Conservation (phyloP, 208 protist genomes). For the Acanthamoeba royreba region DNA sequence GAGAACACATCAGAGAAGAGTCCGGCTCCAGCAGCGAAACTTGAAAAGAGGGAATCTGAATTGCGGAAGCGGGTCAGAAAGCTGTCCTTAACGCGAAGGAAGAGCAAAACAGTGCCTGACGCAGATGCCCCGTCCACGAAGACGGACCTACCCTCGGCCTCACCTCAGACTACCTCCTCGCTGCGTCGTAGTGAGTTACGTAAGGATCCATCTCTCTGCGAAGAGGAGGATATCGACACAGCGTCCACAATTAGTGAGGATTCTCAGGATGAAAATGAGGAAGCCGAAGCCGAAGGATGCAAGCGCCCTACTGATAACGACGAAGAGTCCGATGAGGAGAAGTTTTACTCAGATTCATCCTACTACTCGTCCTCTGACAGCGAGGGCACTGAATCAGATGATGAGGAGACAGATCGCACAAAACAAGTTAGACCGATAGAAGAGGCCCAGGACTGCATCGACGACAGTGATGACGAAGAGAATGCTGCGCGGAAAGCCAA, state of each 20-base stretch:
- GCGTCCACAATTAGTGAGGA: background rate
- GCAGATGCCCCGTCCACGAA: background rate
- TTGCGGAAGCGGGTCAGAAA: no score
- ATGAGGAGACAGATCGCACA: no score
- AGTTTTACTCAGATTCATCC: slow-evolving; percentile 4
- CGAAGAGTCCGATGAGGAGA: background rate
- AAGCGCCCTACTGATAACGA: no score
- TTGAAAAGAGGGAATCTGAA: no score
- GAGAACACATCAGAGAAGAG: no score
- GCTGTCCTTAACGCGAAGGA: no score
- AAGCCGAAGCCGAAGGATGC: no score
- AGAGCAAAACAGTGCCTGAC: no score
- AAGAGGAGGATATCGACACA: slow-evolving; percentile 17
- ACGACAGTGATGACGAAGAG: background rate
- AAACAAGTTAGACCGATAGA: no score
- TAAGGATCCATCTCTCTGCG: background rate
- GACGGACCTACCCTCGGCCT: background rate
- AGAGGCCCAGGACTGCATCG: no score
- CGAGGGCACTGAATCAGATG: background rate
- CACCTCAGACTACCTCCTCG: background rate
- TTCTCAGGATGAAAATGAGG: background rate
- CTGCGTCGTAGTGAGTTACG: no score
- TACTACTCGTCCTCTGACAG: slow-evolving; percentile 5
- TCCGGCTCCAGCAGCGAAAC: no score
- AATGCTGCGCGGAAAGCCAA: background rate